These are phyloP conservation scores for Colletotrichum scovillei DNA, from an alignment of 2,329 filamentous ascomycete species.

Conservation along the genomic window DNA sequence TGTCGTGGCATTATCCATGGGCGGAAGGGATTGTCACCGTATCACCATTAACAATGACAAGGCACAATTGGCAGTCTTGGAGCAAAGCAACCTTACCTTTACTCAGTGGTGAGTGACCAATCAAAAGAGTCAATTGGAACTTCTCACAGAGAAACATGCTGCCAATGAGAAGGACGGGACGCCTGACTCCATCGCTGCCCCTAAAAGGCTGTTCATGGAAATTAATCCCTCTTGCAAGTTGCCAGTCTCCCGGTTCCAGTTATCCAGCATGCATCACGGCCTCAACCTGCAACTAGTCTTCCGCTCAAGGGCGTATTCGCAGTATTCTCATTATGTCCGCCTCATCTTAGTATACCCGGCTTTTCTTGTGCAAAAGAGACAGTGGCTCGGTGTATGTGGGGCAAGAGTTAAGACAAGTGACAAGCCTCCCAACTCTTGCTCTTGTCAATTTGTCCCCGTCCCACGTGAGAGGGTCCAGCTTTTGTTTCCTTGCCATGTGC, in stretches of 20 bases:
- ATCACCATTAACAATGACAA: not conserved
- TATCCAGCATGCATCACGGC: not conserved
- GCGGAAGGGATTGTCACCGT: not conserved
- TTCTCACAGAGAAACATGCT: not conserved
- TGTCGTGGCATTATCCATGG: not conserved
- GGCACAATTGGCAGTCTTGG: not conserved
- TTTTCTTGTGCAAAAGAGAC: not conserved
- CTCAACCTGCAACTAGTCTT: not conserved
- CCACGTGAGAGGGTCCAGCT: not conserved
- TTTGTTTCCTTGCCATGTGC: constrained; percentile 3
- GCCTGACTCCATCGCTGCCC: not conserved
- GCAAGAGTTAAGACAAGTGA: not conserved
- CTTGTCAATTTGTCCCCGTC: not conserved
- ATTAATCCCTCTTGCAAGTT: not conserved
- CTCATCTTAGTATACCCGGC: not conserved
- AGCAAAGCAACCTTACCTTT: not conserved
- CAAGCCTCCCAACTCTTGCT: not conserved
- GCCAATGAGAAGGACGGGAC: not conserved
- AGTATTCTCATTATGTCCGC: not conserved
- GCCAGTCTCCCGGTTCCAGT: no score
- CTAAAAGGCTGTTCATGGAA: not conserved
- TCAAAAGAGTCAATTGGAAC: not conserved
- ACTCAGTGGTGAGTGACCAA: not conserved
- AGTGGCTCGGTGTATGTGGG: not conserved
- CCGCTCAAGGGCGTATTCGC: not conserved